These are phyloP conservation scores for Nigrograna mackinnonii DNA, from an alignment of 2,329 filamentous ascomycete species.

Conservation along the genomic window DNA sequence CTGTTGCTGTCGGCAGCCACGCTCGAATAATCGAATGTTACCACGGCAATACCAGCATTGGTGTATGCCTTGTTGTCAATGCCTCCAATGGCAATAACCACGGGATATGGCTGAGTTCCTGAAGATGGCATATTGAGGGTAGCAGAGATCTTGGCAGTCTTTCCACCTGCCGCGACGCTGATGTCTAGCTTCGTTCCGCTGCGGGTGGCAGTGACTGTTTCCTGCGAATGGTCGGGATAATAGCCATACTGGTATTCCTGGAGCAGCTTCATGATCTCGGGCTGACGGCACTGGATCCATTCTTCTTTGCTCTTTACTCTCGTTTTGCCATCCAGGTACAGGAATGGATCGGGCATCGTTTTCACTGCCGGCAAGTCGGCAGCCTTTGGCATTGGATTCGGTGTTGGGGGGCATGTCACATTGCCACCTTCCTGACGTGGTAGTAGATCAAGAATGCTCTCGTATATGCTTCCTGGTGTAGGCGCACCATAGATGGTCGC, in stretches of 20 bases:
- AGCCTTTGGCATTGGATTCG: constrained; percentile 30
- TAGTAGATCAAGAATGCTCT: constrained; percentile 12
- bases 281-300: constrained; percentile 54
- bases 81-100: constrained; percentile 56
- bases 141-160: constrained; percentile 50
- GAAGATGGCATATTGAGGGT: constrained; percentile 46
- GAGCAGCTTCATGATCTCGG: constrained; percentile 54
- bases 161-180: constrained; percentile 47
- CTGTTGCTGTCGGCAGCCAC: constrained; percentile 55
- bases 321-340: constrained; percentile 48
- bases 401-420: constrained; percentile 27
- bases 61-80: constrained; percentile 54
- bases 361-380: constrained; percentile 21
- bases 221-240: constrained; percentile 53
- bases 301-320: constrained; percentile 51
- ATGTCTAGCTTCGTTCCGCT: constrained; percentile 50
- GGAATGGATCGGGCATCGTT: constrained; percentile 50
- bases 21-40: constrained; percentile 53
- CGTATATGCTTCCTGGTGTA: constrained; percentile 3
- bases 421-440: constrained; percentile 18
- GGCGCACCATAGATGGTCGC: constrained; percentile 13
- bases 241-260: constrained; percentile 58
- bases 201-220: constrained; percentile 53
- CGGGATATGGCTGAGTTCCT: constrained; percentile 45
- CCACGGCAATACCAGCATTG: constrained; percentile 53